Evolutionary conservation across 345 rosid species (phyloP).

Genomic region (Pistacia atlantica): DNA sequence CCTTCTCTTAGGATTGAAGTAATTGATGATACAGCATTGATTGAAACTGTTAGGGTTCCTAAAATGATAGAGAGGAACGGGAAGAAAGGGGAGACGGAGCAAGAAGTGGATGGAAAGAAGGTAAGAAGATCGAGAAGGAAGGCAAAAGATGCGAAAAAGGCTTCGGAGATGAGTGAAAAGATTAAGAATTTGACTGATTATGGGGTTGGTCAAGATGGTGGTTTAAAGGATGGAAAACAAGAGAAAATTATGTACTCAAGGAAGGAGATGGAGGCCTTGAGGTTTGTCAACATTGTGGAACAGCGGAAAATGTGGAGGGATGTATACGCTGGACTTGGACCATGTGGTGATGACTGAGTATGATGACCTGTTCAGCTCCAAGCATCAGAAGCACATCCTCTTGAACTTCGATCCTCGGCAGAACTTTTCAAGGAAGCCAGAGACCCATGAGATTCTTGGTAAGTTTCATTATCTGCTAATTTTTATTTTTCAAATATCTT

Average conservation of each 20-base stretch:
- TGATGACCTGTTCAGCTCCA: slow-evolving; percentile 43
- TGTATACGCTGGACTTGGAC: slow-evolving; percentile 52
- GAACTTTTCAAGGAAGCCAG: slow-evolving; percentile 22
- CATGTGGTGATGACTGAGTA: slow-evolving; percentile 55
- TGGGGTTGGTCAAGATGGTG: slow-evolving; percentile 26
- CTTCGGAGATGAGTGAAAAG: slow-evolving; percentile 21
- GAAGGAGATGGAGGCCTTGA: slow-evolving; percentile 70
- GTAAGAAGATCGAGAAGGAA: slow-evolving; percentile 39
- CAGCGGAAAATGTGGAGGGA: slow-evolving; percentile 70
- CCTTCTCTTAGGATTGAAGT: slow-evolving; percentile 58
- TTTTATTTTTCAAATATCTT: background rate
- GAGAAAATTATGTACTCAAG: slow-evolving; percentile 47
- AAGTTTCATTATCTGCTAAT: slow-evolving; percentile 18
- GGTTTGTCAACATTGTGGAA: slow-evolving; percentile 53
- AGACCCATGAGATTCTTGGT: slow-evolving; percentile 44
- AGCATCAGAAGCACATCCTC: slow-evolving; percentile 40
- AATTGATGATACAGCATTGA: slow-evolving; percentile 76
- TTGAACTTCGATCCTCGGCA: slow-evolving; percentile 30
- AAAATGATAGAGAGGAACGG: slow-evolving; percentile 34
- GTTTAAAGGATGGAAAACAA: slow-evolving; percentile 14
- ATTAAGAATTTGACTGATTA: slow-evolving; percentile 22
- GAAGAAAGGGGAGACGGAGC: slow-evolving; percentile 40
- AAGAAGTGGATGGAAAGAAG: slow-evolving; percentile 46
- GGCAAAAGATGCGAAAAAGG: slow-evolving; percentile 35
- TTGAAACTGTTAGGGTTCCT: slow-evolving; percentile 41